A percentile compares a stretch with the other conserved stretches of the same genome.
phyloP scores from a whole-genome alignment of 371 early-diverging fungal species.

The Funneliformis caledonium region DNA sequence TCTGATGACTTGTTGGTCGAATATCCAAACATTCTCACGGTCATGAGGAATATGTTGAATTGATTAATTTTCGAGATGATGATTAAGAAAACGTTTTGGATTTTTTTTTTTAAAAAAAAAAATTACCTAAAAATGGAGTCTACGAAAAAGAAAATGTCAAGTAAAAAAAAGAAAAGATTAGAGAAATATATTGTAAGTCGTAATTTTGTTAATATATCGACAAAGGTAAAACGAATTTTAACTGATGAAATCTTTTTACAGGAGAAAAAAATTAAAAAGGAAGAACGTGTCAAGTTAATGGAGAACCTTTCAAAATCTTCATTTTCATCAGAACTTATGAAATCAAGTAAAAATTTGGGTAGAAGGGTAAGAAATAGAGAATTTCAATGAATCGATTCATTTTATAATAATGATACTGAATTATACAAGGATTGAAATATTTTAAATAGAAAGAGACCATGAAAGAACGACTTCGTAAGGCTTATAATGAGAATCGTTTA shows the following conservation, averaged over 20 bases:
- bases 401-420: neutral
- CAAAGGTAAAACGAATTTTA: neutral
- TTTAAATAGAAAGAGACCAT: slow-evolving; percentile 63
- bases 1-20: neutral
- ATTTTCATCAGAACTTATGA: slow-evolving; percentile 70
- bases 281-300: slow-evolving; percentile 79
- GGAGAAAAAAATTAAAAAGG: slow-evolving; percentile 95
- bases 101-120: too few species aligned
- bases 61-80: neutral
- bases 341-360: slow-evolving; percentile 82
- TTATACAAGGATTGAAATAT: neutral
- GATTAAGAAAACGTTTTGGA: too few species aligned
- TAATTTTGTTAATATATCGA: slow-evolving; percentile 15
- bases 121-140: neutral
- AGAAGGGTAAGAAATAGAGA: slow-evolving; percentile 47
- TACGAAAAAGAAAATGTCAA: slow-evolving; percentile 55
- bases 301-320: slow-evolving; percentile 74
- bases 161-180: slow-evolving; percentile 78
- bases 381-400: neutral
- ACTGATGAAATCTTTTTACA: slow-evolving; percentile 41
- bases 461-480: slow-evolving; percentile 73
- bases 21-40: neutral
- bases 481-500: slow-evolving; percentile 73
- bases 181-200: slow-evolving; percentile 81
- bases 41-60: neutral